Conservation (phyloP, 176 grass and related monocot species). For the Triticum monococcum region DNA sequence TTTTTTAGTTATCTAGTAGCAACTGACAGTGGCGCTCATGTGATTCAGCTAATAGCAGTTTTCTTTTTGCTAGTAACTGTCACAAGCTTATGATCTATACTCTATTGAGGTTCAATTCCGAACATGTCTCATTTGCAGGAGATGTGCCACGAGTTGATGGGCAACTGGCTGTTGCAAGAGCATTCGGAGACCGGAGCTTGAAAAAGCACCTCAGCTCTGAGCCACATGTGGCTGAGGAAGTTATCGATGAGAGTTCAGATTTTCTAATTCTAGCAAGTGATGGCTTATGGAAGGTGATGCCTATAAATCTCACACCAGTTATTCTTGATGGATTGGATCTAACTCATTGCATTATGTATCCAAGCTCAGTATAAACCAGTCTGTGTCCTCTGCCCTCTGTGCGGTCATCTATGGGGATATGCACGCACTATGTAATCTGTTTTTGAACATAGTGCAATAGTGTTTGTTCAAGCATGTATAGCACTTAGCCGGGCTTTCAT, state of each 20-base stretch:
- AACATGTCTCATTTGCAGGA: conserved; percentile 52
- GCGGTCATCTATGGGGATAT: background rate
- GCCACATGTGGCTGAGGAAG: conserved; percentile 49
- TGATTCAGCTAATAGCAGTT: background rate
- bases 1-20: background rate
- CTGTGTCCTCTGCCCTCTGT: background rate
- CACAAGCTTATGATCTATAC: background rate
- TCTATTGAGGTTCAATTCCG: background rate
- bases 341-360: background rate
- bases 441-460: background rate
- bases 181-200: conserved; percentile 91
- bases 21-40: background rate
- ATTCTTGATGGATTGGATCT: background rate
- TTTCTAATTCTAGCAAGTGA: conserved; percentile 96
- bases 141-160: conserved; percentile 96
- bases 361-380: background rate
- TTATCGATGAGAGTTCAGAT: conserved; percentile 59
- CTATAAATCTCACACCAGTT: conserved; percentile 4
- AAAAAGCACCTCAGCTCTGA: conserved; percentile 96
- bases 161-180: conserved; percentile 91
- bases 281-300: conserved; percentile 93
- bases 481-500: background rate
- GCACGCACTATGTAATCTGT: background rate
- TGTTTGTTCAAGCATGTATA: background rate
- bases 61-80: conserved; percentile 3